A percentile compares a stretch with the other conserved stretches of the same genome.
phyloP scores from a whole-genome alignment of 2,329 filamentous ascomycete genomes.

The Uncinocarpus reesii region DNA sequence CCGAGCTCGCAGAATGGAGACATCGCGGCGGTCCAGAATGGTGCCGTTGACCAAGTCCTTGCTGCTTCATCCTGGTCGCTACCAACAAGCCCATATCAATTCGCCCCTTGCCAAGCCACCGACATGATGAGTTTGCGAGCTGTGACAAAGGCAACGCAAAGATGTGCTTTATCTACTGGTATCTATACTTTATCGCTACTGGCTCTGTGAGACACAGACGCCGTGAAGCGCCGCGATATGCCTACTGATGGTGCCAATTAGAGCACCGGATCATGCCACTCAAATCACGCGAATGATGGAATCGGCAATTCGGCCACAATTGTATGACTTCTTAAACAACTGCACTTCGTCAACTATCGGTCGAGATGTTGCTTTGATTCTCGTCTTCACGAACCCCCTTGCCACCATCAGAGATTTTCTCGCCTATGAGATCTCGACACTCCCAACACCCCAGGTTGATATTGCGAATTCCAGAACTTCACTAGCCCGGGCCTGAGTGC shows the following conservation, averaged over 20 bases:
- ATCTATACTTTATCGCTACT: no score
- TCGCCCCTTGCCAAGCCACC: conserved; percentile 7
- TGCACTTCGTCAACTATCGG: no score
- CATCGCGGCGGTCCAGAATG: conserved; percentile 4
- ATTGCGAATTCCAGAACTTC: conserved; percentile 1
- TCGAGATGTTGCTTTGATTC: no score
- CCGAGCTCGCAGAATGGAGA: background rate
- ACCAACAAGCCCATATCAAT: background rate
- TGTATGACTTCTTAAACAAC: no score
- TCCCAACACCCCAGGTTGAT: background rate
- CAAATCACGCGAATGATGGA: no score
- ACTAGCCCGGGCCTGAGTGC: background rate
- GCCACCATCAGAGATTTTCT: background rate
- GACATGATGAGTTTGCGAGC: no score
- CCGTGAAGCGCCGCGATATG: no score
- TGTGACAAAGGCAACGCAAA: background rate
- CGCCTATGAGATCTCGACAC: background rate
- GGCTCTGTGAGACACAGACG: no score
- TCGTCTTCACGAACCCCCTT: background rate
- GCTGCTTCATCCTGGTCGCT: background rate
- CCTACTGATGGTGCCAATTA: no score
- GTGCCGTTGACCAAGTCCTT: background rate
- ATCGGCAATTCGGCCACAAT: no score
- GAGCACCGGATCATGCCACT: no score
- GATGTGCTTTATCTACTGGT: background rate